Base-by-base conservation (phyloP, 2,329 filamentous ascomycete genomes). In the Aspergillus novoparasiticus region DNA sequence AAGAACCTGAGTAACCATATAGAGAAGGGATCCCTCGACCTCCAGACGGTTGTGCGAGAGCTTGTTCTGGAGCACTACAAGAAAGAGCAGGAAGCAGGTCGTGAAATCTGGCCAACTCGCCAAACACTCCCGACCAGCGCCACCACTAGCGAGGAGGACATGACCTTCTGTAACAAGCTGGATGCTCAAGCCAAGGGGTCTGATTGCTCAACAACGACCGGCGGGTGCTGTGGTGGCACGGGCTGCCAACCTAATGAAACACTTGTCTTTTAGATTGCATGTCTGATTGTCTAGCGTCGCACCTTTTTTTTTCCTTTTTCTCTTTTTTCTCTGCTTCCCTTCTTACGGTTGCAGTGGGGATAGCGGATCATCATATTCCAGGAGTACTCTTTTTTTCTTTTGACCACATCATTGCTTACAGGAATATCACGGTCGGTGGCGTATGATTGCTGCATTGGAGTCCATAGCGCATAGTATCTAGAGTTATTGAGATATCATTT, bases 1-100 rank as follows among this genome's bases (percentile, higher is more conserved):
- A 81, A 81, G 72, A 89, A 88, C 72, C 79, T 90, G 64, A 84
- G 85, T 72, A 79, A 82, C 0, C 76, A 79, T 41, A 80, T 85
- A 76, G 87, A 89, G 70, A 83, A 86, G 71, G 83, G 83, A 0
- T 82, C 85, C 0, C 75, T 87, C 1, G 83, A 82, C 74, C 87
- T 87, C 79, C 84, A 87, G 76, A 80, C 80, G 26, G 69, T 74
- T 6, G 81, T 86, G 36, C 81, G 84, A 6, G 81, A 84, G 48
- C 66, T 82, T 16, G 74, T 87, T 54, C 76, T 77, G 57, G 76
- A 78, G 39, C 84, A 87, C 68, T 76, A 68, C 41, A 72, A 79
- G 63, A 75, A 76, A 30, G 85, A 87, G 69, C 76, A 80, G 62
- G 75, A 76, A 11, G 76, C 71, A 0, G 79, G 79, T 16, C 68